A percentile compares a stretch with the other conserved stretches of the same genome.
Conservation (phyloP, 768 basidiomycete genomes). For the Agrocybe pediades region DNA sequence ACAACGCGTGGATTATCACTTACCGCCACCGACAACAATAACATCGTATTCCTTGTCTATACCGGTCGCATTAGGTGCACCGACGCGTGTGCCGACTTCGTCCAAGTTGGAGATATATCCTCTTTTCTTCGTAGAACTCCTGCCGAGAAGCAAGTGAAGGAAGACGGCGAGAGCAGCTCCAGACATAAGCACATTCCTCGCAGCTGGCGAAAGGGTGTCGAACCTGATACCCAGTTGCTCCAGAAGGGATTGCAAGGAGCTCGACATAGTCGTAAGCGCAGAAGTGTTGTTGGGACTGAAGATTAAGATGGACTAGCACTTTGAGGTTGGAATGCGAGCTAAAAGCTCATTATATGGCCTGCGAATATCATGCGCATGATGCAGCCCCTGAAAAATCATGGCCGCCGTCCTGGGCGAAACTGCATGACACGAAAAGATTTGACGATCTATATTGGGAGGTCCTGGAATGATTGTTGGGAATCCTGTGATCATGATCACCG, state of each 20-base stretch:
- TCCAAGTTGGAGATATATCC: conserved; percentile 27
- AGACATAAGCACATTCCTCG: conserved; percentile 10
- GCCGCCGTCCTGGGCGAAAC: no score
- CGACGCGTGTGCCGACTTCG: conserved; percentile 21
- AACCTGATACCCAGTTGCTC: not conserved
- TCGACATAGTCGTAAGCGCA: not conserved
- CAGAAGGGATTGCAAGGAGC: conserved; percentile 1
- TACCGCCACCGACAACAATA: conserved; percentile 58
- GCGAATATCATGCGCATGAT: conserved; percentile 7
- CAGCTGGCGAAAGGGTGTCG: not conserved
- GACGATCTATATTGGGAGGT: no score
- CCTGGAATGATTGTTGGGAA: no score
- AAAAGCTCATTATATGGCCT: not conserved
- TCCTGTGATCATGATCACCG: no score
- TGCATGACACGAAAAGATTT: no score
- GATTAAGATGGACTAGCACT: no score
- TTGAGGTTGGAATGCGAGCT: no score
- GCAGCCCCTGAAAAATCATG: no score
- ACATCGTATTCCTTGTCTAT: conserved; percentile 43
- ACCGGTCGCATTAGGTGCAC: conserved; percentile 2
- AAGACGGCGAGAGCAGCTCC: conserved; percentile 24
- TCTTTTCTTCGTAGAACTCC: conserved; percentile 8
- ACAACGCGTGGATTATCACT: not conserved
- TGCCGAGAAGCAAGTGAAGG: conserved; percentile 19
- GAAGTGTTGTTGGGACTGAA: not conserved